Percentiles rank a stretch among this genome's conserved stretches.
phyloP scores from a whole-genome alignment of 768 basidiomycete species.

The Leccinellum albellum region DNA sequence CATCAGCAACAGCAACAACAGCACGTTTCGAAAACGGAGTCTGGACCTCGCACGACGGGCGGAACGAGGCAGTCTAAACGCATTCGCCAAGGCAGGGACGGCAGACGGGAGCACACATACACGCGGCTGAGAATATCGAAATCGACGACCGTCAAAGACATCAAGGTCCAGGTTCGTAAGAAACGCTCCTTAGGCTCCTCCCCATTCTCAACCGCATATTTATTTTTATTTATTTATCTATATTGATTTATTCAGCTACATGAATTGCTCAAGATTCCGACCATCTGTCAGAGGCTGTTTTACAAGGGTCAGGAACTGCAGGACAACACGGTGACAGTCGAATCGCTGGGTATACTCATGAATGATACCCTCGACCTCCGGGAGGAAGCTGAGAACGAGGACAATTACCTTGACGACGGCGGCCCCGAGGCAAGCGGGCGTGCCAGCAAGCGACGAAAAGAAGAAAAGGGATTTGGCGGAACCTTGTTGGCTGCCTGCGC shows the following conservation, averaged over 20 bases:
- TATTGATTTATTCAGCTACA: slow-evolving; percentile 45
- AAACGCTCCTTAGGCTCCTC: neutral
- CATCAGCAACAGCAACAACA: slow-evolving; percentile 5
- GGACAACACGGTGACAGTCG: slow-evolving; percentile 51
- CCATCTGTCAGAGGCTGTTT: slow-evolving; percentile 72
- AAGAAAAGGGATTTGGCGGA: slow-evolving; percentile 70
- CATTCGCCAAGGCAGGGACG: slow-evolving; percentile 53
- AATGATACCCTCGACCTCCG: slow-evolving; percentile 66
- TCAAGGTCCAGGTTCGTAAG: slow-evolving; percentile 65
- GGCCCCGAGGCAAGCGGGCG: slow-evolving; percentile 36
- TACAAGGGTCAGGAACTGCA: slow-evolving; percentile 59
- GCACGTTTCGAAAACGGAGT: slow-evolving; percentile 25
- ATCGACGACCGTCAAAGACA: slow-evolving; percentile 68
- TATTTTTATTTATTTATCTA: neutral
- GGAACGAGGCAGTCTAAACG: slow-evolving; percentile 68
- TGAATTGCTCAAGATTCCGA: slow-evolving; percentile 60
- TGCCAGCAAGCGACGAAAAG: slow-evolving; percentile 40
- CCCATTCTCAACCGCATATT: neutral
- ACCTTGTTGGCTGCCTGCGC: slow-evolving; percentile 55
- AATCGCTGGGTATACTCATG: slow-evolving; percentile 53
- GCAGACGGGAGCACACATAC: slow-evolving; percentile 43
- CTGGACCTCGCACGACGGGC: slow-evolving; percentile 36
- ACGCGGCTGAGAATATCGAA: slow-evolving; percentile 57
- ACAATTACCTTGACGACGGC: slow-evolving; percentile 44
- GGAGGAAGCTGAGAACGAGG: slow-evolving; percentile 58